Evolutionary conservation across 2,329 filamentous ascomycete species (phyloP).

Genomic region (Calonectria henricotiae): DNA sequence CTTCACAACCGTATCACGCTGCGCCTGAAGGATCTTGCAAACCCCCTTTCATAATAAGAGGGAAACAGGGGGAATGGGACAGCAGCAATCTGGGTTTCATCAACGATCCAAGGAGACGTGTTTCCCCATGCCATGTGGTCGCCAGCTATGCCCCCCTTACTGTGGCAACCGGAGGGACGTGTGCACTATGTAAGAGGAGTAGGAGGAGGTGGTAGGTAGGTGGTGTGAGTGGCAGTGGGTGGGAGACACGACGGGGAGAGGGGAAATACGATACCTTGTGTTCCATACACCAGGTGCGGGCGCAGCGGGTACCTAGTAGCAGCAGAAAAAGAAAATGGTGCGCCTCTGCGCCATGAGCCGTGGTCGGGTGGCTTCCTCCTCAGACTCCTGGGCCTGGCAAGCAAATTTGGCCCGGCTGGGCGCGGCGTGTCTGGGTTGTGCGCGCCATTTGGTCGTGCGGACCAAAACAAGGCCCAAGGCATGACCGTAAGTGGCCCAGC

Average conservation of each 20-base stretch:
- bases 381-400: conserved; percentile 38
- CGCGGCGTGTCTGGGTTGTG: conserved; percentile 49
- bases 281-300: conserved; percentile 50
- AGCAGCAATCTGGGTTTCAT: conserved; percentile 47
- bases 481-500: conserved; percentile 51
- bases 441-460: conserved; percentile 51
- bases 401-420: conserved; percentile 49
- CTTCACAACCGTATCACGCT: conserved; percentile 43
- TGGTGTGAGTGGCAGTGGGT: conserved; percentile 22
- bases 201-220: neutral
- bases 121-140: conserved; percentile 29
- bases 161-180: conserved; percentile 27
- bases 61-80: conserved; percentile 30
- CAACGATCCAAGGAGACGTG: conserved; percentile 33
- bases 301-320: conserved; percentile 48
- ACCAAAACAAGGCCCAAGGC: conserved; percentile 51
- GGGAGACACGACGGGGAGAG: conserved; percentile 1
- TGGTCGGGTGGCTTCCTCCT: conserved; percentile 35
- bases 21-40: conserved; percentile 28
- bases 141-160: conserved; percentile 28
- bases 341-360: conserved; percentile 33
- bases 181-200: conserved; percentile 12
- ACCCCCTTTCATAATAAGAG: conserved; percentile 33
- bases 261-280: conserved; percentile 44
- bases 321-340: conserved; percentile 39